phyloP scores from a whole-genome alignment of 2,329 filamentous ascomycete genomes.

The Phialophora verrucosa region DNA sequence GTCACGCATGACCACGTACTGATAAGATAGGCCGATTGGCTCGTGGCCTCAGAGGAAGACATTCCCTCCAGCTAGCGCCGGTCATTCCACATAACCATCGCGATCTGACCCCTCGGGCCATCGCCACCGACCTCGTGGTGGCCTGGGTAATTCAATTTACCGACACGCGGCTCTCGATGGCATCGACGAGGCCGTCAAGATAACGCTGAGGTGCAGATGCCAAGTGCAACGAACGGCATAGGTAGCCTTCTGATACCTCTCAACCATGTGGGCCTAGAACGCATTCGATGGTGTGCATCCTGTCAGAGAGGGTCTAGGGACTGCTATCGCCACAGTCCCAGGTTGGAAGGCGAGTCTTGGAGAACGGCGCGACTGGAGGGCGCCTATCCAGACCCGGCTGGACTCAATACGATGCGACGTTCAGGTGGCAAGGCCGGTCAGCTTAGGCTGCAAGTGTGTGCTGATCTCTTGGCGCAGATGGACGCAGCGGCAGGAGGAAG shows the following conservation, averaged over 20 bases:
- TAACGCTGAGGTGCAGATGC: neutral
- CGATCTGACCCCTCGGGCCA: slow-evolving; percentile 10
- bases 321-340: neutral
- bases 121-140: slow-evolving; percentile 8
- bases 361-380: neutral
- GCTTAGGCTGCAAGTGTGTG: neutral
- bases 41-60: slow-evolving; percentile 4
- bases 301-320: neutral
- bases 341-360: neutral
- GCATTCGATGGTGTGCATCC: neutral
- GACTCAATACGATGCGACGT: neutral
- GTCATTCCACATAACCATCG: neutral
- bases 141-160: slow-evolving; percentile 18
- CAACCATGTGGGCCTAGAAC: neutral
- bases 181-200: slow-evolving; percentile 7
- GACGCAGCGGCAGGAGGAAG: neutral
- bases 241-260: neutral
- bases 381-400: neutral
- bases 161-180: slow-evolving; percentile 4
- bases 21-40: slow-evolving; percentile 10
- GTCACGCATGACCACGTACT: neutral
- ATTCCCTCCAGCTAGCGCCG: slow-evolving; percentile 4
- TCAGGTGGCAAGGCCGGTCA: neutral
- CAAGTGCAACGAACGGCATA: neutral
- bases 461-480: neutral